Conservation (phyloP, 495 filamentous ascomycete genomes). For the Friedmanniomyces endolithicus region DNA sequence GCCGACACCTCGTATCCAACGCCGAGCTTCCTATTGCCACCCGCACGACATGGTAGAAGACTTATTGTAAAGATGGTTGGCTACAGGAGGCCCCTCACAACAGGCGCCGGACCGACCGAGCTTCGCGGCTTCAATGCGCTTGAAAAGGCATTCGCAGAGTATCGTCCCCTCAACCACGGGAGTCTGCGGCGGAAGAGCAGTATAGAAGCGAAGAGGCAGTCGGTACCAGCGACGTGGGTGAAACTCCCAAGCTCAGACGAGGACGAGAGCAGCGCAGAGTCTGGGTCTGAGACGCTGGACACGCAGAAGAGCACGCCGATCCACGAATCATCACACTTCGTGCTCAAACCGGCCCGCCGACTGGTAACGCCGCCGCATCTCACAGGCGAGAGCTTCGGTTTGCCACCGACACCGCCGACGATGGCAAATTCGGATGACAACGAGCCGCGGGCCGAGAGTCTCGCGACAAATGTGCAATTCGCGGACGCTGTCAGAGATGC, state of each 20-base stretch:
- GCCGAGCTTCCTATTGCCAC: background rate
- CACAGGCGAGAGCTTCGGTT: conserved; percentile 1
- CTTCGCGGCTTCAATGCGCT: conserved; percentile 1
- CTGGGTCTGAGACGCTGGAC: background rate
- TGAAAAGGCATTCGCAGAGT: conserved; percentile 3
- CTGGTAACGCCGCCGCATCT: conserved; percentile 2
- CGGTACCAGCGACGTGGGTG: background rate
- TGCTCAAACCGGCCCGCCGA: background rate
- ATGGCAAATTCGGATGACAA: conserved; percentile 7
- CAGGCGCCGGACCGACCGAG: background rate
- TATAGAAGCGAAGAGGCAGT: background rate
- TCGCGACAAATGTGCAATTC: background rate
- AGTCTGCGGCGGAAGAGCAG: background rate
- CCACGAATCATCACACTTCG: background rate
- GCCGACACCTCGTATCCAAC: background rate
- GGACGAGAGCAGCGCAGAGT: background rate
- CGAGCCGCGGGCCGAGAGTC: background rate
- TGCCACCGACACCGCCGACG: conserved; percentile 22
- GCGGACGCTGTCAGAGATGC: conserved; percentile 18
- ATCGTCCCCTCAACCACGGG: background rate
- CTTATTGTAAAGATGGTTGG: conserved; percentile 1
- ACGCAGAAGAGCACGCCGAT: background rate
- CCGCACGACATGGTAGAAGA: background rate
- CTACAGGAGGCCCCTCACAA: background rate
- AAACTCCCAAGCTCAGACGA: conserved; percentile 3